A percentile compares a stretch with the other conserved stretches of the same genome.
Evolutionary conservation across 2,329 filamentous ascomycete species (phyloP).

Genomic region (Tothia fuscella): DNA sequence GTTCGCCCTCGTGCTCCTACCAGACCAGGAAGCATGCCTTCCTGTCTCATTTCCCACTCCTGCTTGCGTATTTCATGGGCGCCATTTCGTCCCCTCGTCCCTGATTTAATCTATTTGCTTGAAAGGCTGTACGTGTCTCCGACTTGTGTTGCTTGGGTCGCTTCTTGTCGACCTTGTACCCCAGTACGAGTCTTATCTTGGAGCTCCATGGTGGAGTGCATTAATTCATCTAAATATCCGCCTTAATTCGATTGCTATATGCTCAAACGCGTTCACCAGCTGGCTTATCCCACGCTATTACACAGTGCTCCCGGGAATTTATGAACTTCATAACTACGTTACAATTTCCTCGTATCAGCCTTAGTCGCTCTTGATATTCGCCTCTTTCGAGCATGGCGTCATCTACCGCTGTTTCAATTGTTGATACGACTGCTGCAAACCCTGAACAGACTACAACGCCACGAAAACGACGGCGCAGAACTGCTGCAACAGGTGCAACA

Average conservation of each 20-base stretch:
- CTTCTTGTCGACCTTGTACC: background rate
- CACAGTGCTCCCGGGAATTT: background rate
- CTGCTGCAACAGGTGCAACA: conserved; percentile 74
- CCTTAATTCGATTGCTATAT: conserved; percentile 6
- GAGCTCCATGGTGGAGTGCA: background rate
- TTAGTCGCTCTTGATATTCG: background rate
- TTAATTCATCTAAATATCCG: conserved; percentile 3
- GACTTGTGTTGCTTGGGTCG: too few relatives aligned
- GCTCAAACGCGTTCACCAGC: conserved; percentile 2
- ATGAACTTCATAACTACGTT: conserved; percentile 5
- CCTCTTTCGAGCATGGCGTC: conserved; percentile 3
- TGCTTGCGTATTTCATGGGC: conserved; percentile 7
- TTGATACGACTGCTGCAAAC: background rate
- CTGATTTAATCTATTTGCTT: conserved; percentile 5
- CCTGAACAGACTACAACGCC: background rate
- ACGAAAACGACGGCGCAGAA: conserved; percentile 69
- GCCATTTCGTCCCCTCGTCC: conserved; percentile 1
- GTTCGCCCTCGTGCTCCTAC: conserved; percentile 1
- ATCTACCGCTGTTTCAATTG: background rate
- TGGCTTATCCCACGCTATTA: background rate
- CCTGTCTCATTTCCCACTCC: conserved; percentile 9
- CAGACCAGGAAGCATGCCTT: background rate
- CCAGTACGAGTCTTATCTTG: conserved; percentile 6
- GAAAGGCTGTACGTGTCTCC: conserved; percentile 1
- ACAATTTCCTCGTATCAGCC: background rate